phyloP scores from a whole-genome alignment of 192 early-diverging fungal genomes.

The Podila minutissima region DNA sequence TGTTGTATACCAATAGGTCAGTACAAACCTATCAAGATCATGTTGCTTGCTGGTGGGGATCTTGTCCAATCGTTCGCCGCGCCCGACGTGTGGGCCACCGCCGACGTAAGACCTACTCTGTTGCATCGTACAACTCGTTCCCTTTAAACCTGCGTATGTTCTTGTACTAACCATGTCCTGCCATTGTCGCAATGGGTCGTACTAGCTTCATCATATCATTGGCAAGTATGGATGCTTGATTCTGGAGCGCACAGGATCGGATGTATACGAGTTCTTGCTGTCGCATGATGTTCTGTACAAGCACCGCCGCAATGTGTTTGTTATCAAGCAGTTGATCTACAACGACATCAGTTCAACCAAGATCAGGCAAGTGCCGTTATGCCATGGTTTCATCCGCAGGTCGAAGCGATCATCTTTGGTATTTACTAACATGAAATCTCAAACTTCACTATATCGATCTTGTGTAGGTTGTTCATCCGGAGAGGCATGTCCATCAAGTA shows the following conservation, averaged over 20 bases:
- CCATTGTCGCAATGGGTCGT: neutral
- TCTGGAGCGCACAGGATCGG: slow-evolving; percentile 93
- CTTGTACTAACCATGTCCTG: too few relatives aligned
- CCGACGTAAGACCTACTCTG: slow-evolving; percentile 73
- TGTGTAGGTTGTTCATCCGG: slow-evolving; percentile 85
- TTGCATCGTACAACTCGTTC: neutral
- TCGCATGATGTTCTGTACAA: slow-evolving; percentile 90
- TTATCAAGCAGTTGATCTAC: slow-evolving; percentile 96
- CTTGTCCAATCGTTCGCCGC: slow-evolving; percentile 95
- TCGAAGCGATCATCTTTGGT: neutral
- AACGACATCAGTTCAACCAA: slow-evolving; percentile 99
- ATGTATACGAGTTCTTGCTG: slow-evolving; percentile 93
- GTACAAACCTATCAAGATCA: slow-evolving; percentile 76
- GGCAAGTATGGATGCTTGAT: slow-evolving; percentile 94
- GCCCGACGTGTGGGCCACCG: slow-evolving; percentile 86
- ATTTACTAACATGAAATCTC: neutral
- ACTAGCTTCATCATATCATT: slow-evolving; percentile 88
- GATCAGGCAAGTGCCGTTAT: slow-evolving; percentile 70
- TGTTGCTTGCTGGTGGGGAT: slow-evolving; percentile 97
- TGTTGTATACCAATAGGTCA: slow-evolving; percentile 48
- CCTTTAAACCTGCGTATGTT: neutral
- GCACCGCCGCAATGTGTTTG: slow-evolving; percentile 89
- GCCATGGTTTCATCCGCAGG: neutral
- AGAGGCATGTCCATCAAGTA: slow-evolving; percentile 96
- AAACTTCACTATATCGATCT: neutral